Percentiles rank a stretch among this genome's conserved stretches.
phyloP scores from a whole-genome alignment of 73 alveolate species.

The Paramecium bursaria region DNA sequence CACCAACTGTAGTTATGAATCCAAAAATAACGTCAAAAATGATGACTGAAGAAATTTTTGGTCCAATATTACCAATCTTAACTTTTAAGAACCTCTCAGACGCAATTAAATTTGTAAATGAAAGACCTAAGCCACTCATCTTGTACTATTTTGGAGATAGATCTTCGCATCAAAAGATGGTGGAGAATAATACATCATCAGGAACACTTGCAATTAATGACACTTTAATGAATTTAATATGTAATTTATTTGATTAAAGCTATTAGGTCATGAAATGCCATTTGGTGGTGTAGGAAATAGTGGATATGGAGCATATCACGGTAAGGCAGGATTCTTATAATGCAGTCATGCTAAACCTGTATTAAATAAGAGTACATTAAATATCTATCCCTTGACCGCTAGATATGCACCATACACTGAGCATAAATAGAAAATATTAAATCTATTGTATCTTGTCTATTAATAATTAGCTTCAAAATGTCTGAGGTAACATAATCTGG shows the following conservation, averaged over 20 bases:
- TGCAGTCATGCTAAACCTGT: slow-evolving; percentile 94
- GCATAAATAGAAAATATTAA: slow-evolving; percentile 35
- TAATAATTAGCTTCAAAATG: background rate
- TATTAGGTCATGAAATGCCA: slow-evolving; percentile 78
- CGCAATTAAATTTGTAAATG: slow-evolving; percentile 81
- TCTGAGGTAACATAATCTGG: background rate
- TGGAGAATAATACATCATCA: slow-evolving; percentile 81
- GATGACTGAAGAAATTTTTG: slow-evolving; percentile 89
- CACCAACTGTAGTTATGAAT: slow-evolving; percentile 73
- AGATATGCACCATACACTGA: slow-evolving; percentile 93
- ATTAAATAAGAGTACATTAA: slow-evolving; percentile 79
- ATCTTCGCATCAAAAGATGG: slow-evolving; percentile 74
- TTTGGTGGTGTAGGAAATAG: slow-evolving; percentile 98
- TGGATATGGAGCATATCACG: slow-evolving; percentile 90
- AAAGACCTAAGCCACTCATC: slow-evolving; percentile 91
- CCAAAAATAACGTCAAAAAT: slow-evolving; percentile 64
- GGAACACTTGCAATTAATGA: slow-evolving; percentile 91
- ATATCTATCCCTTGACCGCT: slow-evolving; percentile 73
- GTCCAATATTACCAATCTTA: slow-evolving; percentile 88
- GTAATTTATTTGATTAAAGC: background rate
- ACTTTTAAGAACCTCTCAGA: slow-evolving; percentile 81
- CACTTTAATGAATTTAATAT: slow-evolving; percentile 78
- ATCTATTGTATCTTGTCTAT: background rate
- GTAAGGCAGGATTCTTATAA: slow-evolving; percentile 93
- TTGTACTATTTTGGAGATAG: slow-evolving; percentile 84